Percentiles rank a stretch among this genome's conserved stretches.
These are phyloP conservation scores for Xylaria intraflava DNA, from an alignment of 495 filamentous ascomycete species.

Conservation along the genomic window DNA sequence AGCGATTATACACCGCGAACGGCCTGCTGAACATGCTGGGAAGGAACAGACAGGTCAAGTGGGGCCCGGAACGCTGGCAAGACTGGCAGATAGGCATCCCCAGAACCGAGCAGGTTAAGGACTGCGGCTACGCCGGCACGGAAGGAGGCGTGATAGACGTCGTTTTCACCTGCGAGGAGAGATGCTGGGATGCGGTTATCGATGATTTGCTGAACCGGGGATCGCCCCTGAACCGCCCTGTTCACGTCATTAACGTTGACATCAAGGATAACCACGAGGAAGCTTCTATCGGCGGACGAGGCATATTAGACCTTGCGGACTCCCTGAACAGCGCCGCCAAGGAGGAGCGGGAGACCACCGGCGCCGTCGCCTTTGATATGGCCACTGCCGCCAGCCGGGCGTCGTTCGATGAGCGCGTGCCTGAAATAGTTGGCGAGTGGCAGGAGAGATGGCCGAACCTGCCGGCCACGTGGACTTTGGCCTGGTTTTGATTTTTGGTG, in stretches of 20 bases:
- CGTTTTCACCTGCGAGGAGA: slow-evolving; percentile 95
- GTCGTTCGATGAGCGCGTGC: slow-evolving; percentile 88
- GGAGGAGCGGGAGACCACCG: slow-evolving; percentile 63
- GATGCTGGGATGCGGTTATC: slow-evolving; percentile 97
- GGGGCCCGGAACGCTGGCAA: slow-evolving; percentile 95
- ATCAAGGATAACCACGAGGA: slow-evolving; percentile 99
- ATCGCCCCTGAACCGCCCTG: slow-evolving; percentile 74
- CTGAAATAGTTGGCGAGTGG: slow-evolving; percentile 90
- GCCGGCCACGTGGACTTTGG: slow-evolving; percentile 88
- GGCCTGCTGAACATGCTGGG: slow-evolving; percentile 93
- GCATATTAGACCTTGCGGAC: slow-evolving; percentile 86
- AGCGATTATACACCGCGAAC: slow-evolving; percentile 81
- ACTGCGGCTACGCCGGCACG: slow-evolving; percentile 68
- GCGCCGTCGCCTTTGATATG: slow-evolving; percentile 58
- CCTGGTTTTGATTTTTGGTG: slow-evolving; percentile 66
- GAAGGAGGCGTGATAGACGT: slow-evolving; percentile 90
- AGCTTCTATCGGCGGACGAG: slow-evolving; percentile 80
- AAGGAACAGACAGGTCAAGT: slow-evolving; percentile 86
- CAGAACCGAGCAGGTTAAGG: slow-evolving; percentile 54
- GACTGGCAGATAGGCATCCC: slow-evolving; percentile 90
- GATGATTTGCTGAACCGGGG: slow-evolving; percentile 87
- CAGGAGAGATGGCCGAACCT: slow-evolving; percentile 90
- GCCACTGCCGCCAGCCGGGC: slow-evolving; percentile 58
- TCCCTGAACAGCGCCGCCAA: slow-evolving; percentile 74
- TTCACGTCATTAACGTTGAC: slow-evolving; percentile 96